Evolutionary conservation across 192 early-diverging fungal genomes (phyloP), one percentile per base, ranked within the genome.

Genomic region (Coemansia sp.): DNA sequence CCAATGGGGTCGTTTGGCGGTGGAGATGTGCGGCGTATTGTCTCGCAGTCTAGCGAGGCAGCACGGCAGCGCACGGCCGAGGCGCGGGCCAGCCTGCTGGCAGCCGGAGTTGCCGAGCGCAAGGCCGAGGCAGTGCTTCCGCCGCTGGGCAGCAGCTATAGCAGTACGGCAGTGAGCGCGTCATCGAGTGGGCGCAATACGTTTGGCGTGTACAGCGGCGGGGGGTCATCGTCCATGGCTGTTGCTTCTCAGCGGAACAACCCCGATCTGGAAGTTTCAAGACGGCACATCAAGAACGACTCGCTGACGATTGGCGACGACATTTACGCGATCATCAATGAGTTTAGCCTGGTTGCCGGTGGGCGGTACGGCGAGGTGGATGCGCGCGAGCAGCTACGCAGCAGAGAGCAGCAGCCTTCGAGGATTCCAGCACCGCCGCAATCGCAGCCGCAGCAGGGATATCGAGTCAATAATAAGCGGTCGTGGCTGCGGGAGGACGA

Each of bases 271-370:
- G 51, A 51, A n/a, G n/a, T n/a, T 19, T 17, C 25, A 3, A 42
- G 56, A 43, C 20, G 43, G 20, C 62, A 64, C 27, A 43, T 20
- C 47, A 67, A 67, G 36, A 45, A 64, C 17, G 78, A 81, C 31
- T 75, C 78, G 62, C 51, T 81, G 53, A 81, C 77, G 12, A 67
- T 80, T 24, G 77, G 78, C 60, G 73, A 81, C n/a, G 78, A 81
- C 25, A 62, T 81, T n/a, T 81, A 58, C 53, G 68, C 73, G 14
- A 69, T 81, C 11, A 81, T 81, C 65, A 75, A 75, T 40, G 78
- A 81, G 69, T 75, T 81, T 27, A 81, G 78, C 67, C 54, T 71
- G 19, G 69, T 81, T 10, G 67, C 73, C 1, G 78, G 67, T 40
- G 53, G 78, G 17, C 61, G 78, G 3, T 81, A 81, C 32, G 78